Percentiles rank a stretch among this genome's conserved stretches.
Conservation (phyloP, 306 rosid genomes). For the Fagus crenata region DNA sequence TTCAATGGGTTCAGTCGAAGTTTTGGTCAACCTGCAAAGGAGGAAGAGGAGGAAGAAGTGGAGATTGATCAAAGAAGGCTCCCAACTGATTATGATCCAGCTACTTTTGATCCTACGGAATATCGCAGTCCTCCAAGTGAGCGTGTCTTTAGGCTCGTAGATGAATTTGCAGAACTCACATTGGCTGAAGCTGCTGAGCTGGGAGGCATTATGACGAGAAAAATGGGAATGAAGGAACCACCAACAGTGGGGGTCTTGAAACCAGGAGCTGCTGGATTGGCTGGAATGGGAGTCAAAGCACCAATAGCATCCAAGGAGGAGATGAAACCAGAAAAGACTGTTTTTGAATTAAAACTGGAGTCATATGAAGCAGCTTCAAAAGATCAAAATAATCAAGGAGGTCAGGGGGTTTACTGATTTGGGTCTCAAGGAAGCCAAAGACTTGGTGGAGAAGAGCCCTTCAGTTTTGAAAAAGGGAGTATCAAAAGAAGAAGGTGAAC, state of each 20-base stretch:
- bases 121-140: too few relatives aligned
- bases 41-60: constrained; percentile 71
- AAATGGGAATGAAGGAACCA: constrained; percentile 61
- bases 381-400: constrained; percentile 85
- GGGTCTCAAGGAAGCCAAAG: constrained; percentile 88
- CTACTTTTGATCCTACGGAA: too few relatives aligned
- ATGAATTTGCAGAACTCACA: constrained; percentile 76
- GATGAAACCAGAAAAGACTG: constrained; percentile 75
- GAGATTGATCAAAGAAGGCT: too few relatives aligned
- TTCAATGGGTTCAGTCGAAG: constrained; percentile 40
- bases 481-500: constrained; percentile 90
- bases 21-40: constrained; percentile 66
- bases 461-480: constrained; percentile 71
- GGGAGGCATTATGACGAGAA: constrained; percentile 65
- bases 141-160: too few relatives aligned
- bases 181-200: constrained; percentile 70
- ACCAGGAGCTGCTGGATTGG: constrained; percentile 68
- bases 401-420: constrained; percentile 80
- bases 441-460: constrained; percentile 80
- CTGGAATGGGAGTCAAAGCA: constrained; percentile 57
- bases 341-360: constrained; percentile 73
- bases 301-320: constrained; percentile 67
- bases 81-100: too few relatives aligned
- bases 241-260: constrained; percentile 72
- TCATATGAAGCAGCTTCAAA: constrained; percentile 80